Conservation (phyloP, 2,329 filamentous ascomycete species). For the Aspergillus ustus region DNA sequence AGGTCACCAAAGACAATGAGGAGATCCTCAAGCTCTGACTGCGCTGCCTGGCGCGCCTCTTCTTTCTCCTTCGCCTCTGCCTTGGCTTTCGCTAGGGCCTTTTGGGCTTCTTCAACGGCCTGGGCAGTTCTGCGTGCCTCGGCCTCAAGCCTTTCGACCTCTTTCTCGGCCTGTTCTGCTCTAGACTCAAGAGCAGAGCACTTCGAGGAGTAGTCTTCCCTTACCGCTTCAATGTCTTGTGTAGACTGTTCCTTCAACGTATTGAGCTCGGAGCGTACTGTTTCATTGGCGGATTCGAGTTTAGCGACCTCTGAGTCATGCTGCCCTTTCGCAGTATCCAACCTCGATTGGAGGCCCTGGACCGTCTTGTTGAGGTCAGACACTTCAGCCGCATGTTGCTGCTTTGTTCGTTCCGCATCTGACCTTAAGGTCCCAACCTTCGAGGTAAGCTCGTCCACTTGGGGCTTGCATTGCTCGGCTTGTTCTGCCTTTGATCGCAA, state of each 20-base stretch:
- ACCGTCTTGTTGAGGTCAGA: conserved; percentile 64
- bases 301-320: conserved; percentile 65
- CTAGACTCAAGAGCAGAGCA: conserved; percentile 54
- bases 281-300: conserved; percentile 61
- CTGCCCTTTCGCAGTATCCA: conserved; percentile 62
- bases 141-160: conserved; percentile 38
- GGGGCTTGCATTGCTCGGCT: conserved; percentile 56
- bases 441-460: conserved; percentile 61
- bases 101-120: conserved; percentile 57
- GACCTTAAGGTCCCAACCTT: conserved; percentile 62
- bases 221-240: conserved; percentile 63
- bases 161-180: conserved; percentile 45
- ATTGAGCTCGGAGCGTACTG: conserved; percentile 55
- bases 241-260: conserved; percentile 55
- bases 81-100: conserved; percentile 38
- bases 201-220: conserved; percentile 55
- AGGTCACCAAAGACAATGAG: conserved; percentile 80
- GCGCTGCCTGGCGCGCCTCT: conserved; percentile 65
- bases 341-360: conserved; percentile 57
- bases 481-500: conserved; percentile 56
- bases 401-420: conserved; percentile 36
- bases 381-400: conserved; percentile 60
- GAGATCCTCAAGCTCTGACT: conserved; percentile 78
- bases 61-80: conserved; percentile 55
- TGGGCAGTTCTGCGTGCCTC: conserved; percentile 51